Conservation (phyloP, 2,329 filamentous ascomycete species). For the Cryphonectria nitschkei region DNA sequence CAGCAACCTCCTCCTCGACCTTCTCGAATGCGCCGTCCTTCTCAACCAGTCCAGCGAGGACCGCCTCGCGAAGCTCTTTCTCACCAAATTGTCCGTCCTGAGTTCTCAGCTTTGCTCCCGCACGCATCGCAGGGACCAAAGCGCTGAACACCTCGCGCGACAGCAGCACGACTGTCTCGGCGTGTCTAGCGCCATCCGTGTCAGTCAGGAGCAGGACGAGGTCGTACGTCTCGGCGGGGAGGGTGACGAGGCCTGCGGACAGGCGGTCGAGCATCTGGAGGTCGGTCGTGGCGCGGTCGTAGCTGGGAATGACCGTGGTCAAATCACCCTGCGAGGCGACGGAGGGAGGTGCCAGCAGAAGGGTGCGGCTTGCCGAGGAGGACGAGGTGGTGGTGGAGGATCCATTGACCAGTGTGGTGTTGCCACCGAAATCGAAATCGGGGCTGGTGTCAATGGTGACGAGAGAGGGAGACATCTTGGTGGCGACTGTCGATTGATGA, state of each 20-base stretch:
- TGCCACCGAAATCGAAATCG: constrained; percentile 50
- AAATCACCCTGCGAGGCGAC: constrained; percentile 85
- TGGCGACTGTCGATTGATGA: not conserved
- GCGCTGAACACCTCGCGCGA: constrained; percentile 66
- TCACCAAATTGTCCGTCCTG: constrained; percentile 66
- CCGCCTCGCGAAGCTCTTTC: constrained; percentile 72
- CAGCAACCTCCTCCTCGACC: constrained; percentile 63
- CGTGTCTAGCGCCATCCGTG: constrained; percentile 65
- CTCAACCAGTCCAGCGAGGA: constrained; percentile 77
- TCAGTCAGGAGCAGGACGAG: constrained; percentile 82
- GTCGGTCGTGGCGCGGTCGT: constrained; percentile 79
- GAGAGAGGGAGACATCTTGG: constrained; percentile 54
- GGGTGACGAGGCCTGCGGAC: constrained; percentile 75
- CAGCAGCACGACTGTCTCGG: constrained; percentile 68
- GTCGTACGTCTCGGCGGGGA: constrained; percentile 80
- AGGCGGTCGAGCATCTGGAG: constrained; percentile 98
- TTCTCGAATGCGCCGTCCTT: constrained; percentile 69
- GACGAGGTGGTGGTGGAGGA: constrained; percentile 27
- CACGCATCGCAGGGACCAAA: constrained; percentile 71
- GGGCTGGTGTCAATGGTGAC: constrained; percentile 59
- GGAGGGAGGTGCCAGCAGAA: constrained; percentile 88
- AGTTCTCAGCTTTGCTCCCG: constrained; percentile 68
- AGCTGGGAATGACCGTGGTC: constrained; percentile 68
- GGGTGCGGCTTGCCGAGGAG: constrained; percentile 50
- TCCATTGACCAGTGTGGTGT: constrained; percentile 35